phyloP scores from a whole-genome alignment of 768 basidiomycete species.

The Hortiboletus flavorubellus region DNA sequence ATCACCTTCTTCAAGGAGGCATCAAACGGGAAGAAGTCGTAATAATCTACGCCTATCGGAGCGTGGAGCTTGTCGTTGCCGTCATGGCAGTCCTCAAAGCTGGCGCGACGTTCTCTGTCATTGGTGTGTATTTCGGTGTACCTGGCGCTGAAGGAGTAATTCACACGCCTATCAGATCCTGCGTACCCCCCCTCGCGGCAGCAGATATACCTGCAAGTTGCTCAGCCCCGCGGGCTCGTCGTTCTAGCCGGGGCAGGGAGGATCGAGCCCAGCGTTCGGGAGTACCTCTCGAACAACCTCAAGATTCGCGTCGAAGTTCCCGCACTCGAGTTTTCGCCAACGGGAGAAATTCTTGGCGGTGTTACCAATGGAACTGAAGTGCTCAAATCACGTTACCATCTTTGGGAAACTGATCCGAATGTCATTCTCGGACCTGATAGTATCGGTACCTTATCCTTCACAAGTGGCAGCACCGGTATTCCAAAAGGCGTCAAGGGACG shows the following conservation, averaged over 20 bases:
- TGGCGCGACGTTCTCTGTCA: conserved; percentile 95
- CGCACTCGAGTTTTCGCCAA: conserved; percentile 69
- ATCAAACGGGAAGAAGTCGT: conserved; percentile 93
- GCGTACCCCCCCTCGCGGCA: conserved; percentile 94
- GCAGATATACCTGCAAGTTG: conserved; percentile 89
- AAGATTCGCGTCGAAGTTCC: conserved; percentile 89
- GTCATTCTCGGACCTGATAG: conserved; percentile 92
- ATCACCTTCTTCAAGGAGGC: conserved; percentile 82
- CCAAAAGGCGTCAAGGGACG: conserved; percentile 97
- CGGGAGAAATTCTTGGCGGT: conserved; percentile 69
- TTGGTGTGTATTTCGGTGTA: conserved; percentile 53
- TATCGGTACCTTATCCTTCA: conserved; percentile 92
- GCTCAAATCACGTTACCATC: conserved; percentile 48
- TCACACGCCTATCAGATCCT: conserved; percentile 58
- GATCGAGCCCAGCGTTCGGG: conserved; percentile 76
- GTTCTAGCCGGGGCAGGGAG: conserved; percentile 87
- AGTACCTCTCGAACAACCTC: conserved; percentile 75
- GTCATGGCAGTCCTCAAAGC: conserved; percentile 96
- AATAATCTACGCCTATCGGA: conserved; percentile 95
- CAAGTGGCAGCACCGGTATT: conserved; percentile 95
- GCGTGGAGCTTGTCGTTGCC: conserved; percentile 94
- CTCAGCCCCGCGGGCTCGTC: conserved; percentile 86
- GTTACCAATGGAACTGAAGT: conserved; percentile 50
- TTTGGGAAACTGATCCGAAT: conserved; percentile 72
- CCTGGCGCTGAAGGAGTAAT: background rate